Conservation (phyloP, 1,284 basidiomycete genomes). For the Leucocoprinus gongylophorus region DNA sequence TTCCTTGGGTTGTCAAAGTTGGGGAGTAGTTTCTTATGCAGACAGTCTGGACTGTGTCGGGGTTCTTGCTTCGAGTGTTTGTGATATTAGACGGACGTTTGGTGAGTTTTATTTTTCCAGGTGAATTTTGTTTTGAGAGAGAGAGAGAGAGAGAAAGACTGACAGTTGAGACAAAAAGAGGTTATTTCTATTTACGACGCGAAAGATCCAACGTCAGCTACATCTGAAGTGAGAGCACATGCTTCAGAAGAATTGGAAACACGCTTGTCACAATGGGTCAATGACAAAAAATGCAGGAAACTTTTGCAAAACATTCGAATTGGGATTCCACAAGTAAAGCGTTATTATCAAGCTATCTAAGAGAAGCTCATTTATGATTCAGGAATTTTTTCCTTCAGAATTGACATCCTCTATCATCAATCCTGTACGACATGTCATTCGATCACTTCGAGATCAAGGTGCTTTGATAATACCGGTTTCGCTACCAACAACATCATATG, state of each 20-base stretch:
- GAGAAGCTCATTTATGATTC: not conserved
- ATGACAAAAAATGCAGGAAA: slow-evolving; percentile 2
- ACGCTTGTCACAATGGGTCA: slow-evolving; percentile 17
- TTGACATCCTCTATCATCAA: slow-evolving; percentile 45
- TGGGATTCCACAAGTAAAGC: slow-evolving; percentile 45
- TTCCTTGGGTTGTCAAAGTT: slow-evolving; percentile 39
- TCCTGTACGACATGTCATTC: slow-evolving; percentile 44
- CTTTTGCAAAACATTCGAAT: slow-evolving; percentile 26
- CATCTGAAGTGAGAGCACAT: slow-evolving; percentile 34
- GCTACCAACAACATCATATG: slow-evolving; percentile 71
- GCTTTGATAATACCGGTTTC: slow-evolving; percentile 71
- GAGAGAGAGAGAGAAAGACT: too few relatives aligned
- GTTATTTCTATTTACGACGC: slow-evolving; percentile 59
- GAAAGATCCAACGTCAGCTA: slow-evolving; percentile 74
- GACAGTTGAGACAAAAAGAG: not conserved
- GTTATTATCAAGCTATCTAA: not conserved
- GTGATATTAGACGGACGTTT: slow-evolving; percentile 50
- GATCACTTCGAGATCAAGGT: slow-evolving; percentile 49
- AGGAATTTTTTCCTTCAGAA: slow-evolving; percentile 83
- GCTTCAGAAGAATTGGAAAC: slow-evolving; percentile 22
- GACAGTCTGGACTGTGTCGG: slow-evolving; percentile 96
- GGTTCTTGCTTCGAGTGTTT: slow-evolving; percentile 57
- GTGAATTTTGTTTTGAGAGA: too few relatives aligned
- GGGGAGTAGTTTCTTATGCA: slow-evolving; percentile 90
- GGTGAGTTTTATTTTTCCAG: slow-evolving; percentile 36